Evolutionary conservation across 164 flowering plant species (phyloP), one percentile per base, ranked within the genome.

Genomic region (Stephania cephalantha): DNA sequence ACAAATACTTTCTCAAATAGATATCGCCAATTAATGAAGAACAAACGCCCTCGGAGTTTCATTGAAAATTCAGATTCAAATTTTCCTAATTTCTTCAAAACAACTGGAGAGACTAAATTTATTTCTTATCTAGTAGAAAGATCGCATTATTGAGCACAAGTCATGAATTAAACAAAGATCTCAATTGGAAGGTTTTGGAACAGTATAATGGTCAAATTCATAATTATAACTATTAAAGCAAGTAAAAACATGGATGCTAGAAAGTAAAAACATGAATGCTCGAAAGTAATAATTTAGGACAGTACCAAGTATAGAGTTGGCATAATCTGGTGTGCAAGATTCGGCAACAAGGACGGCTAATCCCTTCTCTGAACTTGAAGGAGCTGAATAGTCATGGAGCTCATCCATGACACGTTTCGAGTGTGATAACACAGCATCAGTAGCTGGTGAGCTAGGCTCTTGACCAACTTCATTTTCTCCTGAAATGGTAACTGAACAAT

Each of bases 241-340:
- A 31, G 44, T 45, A 63, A 7, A 46, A 35, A 25, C 64, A 35
- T 65, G 10, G 2, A 68, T 20, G 66, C 9, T 31, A 46, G 22
- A 17, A 35, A n/a, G 65, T 35, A 35, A 4, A 35, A 35, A 74
- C 45, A 64, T 1, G 18, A n/a, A 31, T 13, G 42, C 50, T 25
- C 25, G 25, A 25, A 25, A 25, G 25, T 25, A 25, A 25, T 25
- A 25, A 50, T 20, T 6, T 7, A 69, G 17, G 35, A 71, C 17
- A 10, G 71, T 86, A 93, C 94, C 92, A 69, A 78, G 77, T 58
- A 81, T 80, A 75, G 77, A 81, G 81, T 80, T 74, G 29, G 69
- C 70, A 79, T 71, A 74, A 83, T 80, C 83, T 31, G 81, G 71
- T 61, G 69, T 52, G 46, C 83, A 79, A 68, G 75, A 44, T 31